Percentiles rank a stretch among this genome's conserved stretches.
Conservation (phyloP, 768 basidiomycete species). For the Peribolospora baueri region DNA sequence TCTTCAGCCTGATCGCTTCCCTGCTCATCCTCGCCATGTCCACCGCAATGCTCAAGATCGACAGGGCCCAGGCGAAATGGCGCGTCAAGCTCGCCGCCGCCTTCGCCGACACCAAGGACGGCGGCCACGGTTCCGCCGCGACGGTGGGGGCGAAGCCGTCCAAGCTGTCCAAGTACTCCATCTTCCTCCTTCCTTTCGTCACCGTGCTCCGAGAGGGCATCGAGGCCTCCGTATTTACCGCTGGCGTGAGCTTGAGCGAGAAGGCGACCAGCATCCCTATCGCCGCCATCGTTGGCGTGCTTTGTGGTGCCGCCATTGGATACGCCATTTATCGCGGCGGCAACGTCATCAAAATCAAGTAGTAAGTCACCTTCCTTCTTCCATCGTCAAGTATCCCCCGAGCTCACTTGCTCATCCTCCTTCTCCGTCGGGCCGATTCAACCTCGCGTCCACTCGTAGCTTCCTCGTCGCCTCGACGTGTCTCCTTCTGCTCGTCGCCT, state of each 20-base stretch:
- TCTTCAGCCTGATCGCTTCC: slow-evolving; percentile 21
- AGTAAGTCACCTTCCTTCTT: neutral
- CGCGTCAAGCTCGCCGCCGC: slow-evolving; percentile 60
- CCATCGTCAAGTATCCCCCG: neutral
- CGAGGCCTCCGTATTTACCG: slow-evolving; percentile 66
- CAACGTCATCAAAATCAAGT: neutral
- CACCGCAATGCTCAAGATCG: slow-evolving; percentile 49
- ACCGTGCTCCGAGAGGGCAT: slow-evolving; percentile 86
- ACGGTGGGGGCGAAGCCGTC: slow-evolving; percentile 7
- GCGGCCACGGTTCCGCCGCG: slow-evolving; percentile 7
- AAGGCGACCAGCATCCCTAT: slow-evolving; percentile 43
- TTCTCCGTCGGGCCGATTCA: neutral
- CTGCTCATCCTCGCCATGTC: slow-evolving; percentile 8
- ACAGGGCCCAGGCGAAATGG: slow-evolving; percentile 85
- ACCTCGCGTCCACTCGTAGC: slow-evolving; percentile 16
- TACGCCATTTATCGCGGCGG: slow-evolving; percentile 19
- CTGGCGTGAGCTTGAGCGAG: neutral
- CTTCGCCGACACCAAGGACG: slow-evolving; percentile 26
- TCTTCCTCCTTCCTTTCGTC: slow-evolving; percentile 71
- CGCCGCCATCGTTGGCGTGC: slow-evolving; percentile 59
- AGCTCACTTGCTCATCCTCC: neutral
- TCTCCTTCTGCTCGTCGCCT: slow-evolving; percentile 73
- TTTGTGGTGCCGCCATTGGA: slow-evolving; percentile 51
- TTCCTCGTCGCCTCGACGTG: slow-evolving; percentile 86
- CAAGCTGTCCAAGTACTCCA: slow-evolving; percentile 37